Evolutionary conservation across 2,329 filamentous ascomycete genomes (phyloP).

Genomic region (Pseudogymnoascus sp.): DNA sequence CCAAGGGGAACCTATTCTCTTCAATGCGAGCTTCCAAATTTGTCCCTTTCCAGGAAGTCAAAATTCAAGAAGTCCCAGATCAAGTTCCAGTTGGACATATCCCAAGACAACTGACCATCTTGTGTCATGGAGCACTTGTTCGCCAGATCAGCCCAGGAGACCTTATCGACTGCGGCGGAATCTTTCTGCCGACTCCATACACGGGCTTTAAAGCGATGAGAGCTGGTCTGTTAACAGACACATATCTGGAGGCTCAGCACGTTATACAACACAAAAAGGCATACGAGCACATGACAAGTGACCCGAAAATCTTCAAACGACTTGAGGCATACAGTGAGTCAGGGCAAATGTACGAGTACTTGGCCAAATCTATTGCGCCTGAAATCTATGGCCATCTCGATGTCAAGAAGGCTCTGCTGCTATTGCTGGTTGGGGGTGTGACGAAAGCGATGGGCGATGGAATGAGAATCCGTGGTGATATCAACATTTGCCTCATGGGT

Average conservation of each 20-base stretch:
- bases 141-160: constrained; percentile 88
- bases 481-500: constrained; percentile 98
- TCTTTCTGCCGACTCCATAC: constrained; percentile 95
- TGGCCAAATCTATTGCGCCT: constrained; percentile 91
- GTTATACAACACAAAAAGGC: constrained; percentile 96
- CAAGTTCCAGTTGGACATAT: constrained; percentile 98
- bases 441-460: constrained; percentile 96
- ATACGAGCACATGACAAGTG: constrained; percentile 85
- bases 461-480: constrained; percentile 97
- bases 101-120: constrained; percentile 79
- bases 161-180: constrained; percentile 85
- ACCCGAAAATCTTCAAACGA: constrained; percentile 68
- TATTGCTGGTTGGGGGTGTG: constrained; percentile 91
- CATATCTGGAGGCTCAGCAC: constrained; percentile 90
- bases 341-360: constrained; percentile 90
- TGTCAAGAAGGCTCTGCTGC: constrained; percentile 94
- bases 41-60: constrained; percentile 94
- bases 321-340: constrained; percentile 81
- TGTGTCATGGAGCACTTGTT: constrained; percentile 81
- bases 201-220: constrained; percentile 98
- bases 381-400: constrained; percentile 96
- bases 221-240: constrained; percentile 92
- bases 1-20: constrained; percentile 86
- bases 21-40: constrained; percentile 97
- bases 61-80: constrained; percentile 98